Evolutionary conservation across 169 alveolate species (phyloP), one percentile per base, ranked within the genome.

Genomic region (Eimeria falciformis): DNA sequence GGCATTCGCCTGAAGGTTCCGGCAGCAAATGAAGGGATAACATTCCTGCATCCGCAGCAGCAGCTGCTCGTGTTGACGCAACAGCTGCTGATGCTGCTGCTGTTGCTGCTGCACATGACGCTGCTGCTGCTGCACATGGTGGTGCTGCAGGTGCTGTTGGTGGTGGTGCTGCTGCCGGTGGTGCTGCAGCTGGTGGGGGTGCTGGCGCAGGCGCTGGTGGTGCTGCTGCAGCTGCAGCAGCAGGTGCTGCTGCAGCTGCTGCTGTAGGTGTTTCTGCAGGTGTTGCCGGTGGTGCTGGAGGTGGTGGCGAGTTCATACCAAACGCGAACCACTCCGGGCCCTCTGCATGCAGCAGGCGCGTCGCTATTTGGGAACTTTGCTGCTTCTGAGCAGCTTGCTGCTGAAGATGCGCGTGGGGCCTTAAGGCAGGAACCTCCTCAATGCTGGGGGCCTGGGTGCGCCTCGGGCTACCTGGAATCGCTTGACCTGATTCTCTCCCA

Each of bases 201-300:
- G 58, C 58, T 9, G 14, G 58, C 83, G 14, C 58, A 40, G 5
- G 6, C 56, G 77, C 45, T 14, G 77, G 46, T 23, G 77, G 23
- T 18, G 77, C 40, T 66, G 77, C 77, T 23, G 77, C 45, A 21
- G 77, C 43, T 66, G 77, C 11, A 25, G 83, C 83, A 40, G 83
- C 83, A 33, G 83, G 40, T 37, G 83, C 83, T 71, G 40, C 29
- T 33, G 83, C 18, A 18, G 58, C 33, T 71, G 33, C 56, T 71
- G 83, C 12, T 43, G 58, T 56, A 40, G 83, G 21, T 71, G 56
- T 18, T 33, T 29, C 58, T 43, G 83, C 83, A 11, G 55, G 50
- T 23, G 55, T 33, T 33, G 55, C 27, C 18, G 45, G 14, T 33
- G 58, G 18, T 43, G 62, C 62, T 71, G 58, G 83, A 40, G 58